Percentiles rank a stretch among this genome's conserved stretches.
phyloP scores from a whole-genome alignment of 2,329 filamentous ascomycete genomes.

The Aspergillus flavus region DNA sequence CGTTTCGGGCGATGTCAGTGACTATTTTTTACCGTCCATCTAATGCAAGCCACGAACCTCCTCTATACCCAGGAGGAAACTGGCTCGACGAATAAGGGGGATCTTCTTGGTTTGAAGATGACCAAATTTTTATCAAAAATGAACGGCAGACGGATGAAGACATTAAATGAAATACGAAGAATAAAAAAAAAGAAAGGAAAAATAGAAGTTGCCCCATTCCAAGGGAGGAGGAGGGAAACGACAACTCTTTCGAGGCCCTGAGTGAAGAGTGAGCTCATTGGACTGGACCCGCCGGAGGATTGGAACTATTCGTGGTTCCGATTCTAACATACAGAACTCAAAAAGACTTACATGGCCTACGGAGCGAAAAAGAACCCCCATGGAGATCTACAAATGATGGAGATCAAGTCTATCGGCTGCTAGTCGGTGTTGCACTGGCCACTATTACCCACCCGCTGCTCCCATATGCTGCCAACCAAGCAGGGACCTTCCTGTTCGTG shows the following conservation, averaged over 20 bases:
- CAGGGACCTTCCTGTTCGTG: constrained; percentile 16
- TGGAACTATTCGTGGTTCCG: constrained; percentile 22
- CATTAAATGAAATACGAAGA: neutral
- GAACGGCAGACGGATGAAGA: neutral
- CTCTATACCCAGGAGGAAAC: constrained; percentile 19
- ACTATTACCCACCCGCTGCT: constrained; percentile 25
- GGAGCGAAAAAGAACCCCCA: constrained; percentile 13
- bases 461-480: constrained; percentile 14
- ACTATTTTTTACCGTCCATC: constrained; percentile 30
- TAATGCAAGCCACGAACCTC: constrained; percentile 34
- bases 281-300: constrained; percentile 22
- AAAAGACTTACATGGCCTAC: constrained; percentile 14
- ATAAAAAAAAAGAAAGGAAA: constrained; percentile 10
- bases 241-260: constrained; percentile 6
- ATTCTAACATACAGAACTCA: constrained; percentile 8
- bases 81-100: constrained; percentile 12
- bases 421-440: constrained; percentile 37
- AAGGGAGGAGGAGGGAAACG: constrained; percentile 3
- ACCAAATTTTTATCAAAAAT: neutral
- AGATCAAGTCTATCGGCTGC: constrained; percentile 41
- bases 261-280: constrained; percentile 22
- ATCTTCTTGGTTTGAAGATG: neutral
- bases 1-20: constrained; percentile 29
- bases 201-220: constrained; percentile 8
- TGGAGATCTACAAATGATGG: constrained; percentile 35